Percentiles rank a stretch among this genome's conserved stretches.
These are phyloP conservation scores for Tylopilus rubrobrunneus DNA, from an alignment of 768 basidiomycete species.

Conservation along the genomic window DNA sequence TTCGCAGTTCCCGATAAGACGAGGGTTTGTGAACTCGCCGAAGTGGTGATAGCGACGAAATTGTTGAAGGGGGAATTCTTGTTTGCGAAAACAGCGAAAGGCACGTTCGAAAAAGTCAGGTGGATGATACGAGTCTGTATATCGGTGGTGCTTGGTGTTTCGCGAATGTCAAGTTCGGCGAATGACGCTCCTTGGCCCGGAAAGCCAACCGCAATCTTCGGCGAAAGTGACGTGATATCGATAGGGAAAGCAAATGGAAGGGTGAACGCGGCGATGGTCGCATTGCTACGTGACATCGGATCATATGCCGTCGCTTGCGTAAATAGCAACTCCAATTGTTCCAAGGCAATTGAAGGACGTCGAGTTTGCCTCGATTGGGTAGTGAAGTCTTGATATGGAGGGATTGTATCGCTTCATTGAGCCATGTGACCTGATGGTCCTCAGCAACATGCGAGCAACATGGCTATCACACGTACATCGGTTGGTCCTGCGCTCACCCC, in stretches of 20 bases:
- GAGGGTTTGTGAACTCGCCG: constrained; percentile 42
- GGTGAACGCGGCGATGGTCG: constrained; percentile 54
- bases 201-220: constrained; percentile 54
- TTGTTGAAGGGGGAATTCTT: constrained; percentile 50
- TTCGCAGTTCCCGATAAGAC: constrained; percentile 54
- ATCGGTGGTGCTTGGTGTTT: constrained; percentile 54
- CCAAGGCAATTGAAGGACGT: constrained; percentile 64
- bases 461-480: too few relatives aligned
- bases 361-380: constrained; percentile 57
- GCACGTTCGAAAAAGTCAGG: too few relatives aligned
- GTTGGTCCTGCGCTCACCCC: too few relatives aligned
- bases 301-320: constrained; percentile 60
- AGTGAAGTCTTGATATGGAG: constrained; percentile 56
- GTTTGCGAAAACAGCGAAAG: constrained; percentile 51
- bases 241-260: too few relatives aligned
- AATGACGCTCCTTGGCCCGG: constrained; percentile 45
- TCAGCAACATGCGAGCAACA: too few relatives aligned
- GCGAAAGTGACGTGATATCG: constrained; percentile 59
- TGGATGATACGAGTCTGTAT: constrained; percentile 59
- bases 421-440: too few relatives aligned
- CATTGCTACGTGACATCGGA: constrained; percentile 55
- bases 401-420: constrained; percentile 66
- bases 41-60: constrained; percentile 61
- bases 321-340: constrained; percentile 53
- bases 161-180: too few relatives aligned